Evolutionary conservation across 2,329 filamentous ascomycete species (phyloP).

Genomic region (Intubia oerlemansii): DNA sequence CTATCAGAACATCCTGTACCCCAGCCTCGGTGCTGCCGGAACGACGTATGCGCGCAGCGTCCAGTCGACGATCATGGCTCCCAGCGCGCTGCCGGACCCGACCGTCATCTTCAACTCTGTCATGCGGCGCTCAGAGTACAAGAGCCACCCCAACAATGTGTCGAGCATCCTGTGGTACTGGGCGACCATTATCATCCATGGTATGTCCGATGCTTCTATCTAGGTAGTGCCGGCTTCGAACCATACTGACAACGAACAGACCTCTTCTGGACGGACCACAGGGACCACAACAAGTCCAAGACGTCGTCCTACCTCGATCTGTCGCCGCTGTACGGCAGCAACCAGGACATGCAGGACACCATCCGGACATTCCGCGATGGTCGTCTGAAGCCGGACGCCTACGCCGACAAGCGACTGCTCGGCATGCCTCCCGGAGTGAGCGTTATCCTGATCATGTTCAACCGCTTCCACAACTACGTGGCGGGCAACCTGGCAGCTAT

Average conservation of each 20-base stretch:
- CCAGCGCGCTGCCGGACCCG: slow-evolving; percentile 46
- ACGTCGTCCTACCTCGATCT: slow-evolving; percentile 55
- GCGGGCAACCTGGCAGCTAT: slow-evolving; percentile 63
- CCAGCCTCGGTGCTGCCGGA: slow-evolving; percentile 43
- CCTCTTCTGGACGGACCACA: slow-evolving; percentile 47
- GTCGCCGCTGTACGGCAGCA: slow-evolving; percentile 49
- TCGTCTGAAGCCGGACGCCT: slow-evolving; percentile 50
- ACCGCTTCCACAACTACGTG: slow-evolving; percentile 72
- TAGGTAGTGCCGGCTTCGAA: too few species aligned
- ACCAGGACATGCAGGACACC: slow-evolving; percentile 40
- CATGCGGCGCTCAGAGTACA: slow-evolving; percentile 31
- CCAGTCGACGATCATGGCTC: slow-evolving; percentile 33
- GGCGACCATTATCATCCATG: slow-evolving; percentile 54
- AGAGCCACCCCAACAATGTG: slow-evolving; percentile 46
- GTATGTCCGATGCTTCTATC: slow-evolving; percentile 13
- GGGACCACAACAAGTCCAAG: slow-evolving; percentile 37
- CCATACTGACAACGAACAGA: slow-evolving; percentile 21
- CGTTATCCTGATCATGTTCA: slow-evolving; percentile 57
- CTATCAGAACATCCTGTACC: slow-evolving; percentile 37
- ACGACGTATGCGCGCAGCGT: slow-evolving; percentile 46
- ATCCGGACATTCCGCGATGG: slow-evolving; percentile 52
- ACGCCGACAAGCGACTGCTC: slow-evolving; percentile 47
- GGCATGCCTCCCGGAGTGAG: slow-evolving; percentile 53
- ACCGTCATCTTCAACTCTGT: slow-evolving; percentile 38
- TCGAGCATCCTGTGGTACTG: slow-evolving; percentile 53